These are phyloP conservation scores for Rubroshorea leprosula DNA, from an alignment of 345 rosid genomes.

Conservation along the genomic window DNA sequence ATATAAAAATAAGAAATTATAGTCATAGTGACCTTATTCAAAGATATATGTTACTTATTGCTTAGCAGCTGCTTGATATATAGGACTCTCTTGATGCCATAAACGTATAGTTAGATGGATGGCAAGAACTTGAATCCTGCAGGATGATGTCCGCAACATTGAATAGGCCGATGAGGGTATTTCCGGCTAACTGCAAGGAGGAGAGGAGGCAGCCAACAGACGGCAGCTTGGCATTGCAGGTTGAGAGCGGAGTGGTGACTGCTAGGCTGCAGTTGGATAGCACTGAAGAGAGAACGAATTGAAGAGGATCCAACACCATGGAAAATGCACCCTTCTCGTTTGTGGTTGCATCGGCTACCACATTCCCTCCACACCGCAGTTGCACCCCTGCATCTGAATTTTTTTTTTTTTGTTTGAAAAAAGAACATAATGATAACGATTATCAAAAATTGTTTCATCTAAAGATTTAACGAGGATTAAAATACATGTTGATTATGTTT, in stretches of 20 bases:
- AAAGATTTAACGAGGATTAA: no score
- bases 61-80: no score
- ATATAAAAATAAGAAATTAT: no score
- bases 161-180: conserved; percentile 30
- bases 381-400: conserved; percentile 49
- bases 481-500: no score
- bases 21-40: no score
- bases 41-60: no score
- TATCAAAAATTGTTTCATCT: no score
- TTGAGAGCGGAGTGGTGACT: conserved; percentile 53
- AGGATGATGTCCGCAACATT: conserved; percentile 36
- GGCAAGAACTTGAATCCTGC: conserved; percentile 33
- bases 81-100: no score
- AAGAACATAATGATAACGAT: no score
- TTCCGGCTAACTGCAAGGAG: conserved; percentile 37
- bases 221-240: conserved; percentile 48
- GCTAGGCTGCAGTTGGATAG: conserved; percentile 35
- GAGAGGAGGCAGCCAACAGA: conserved; percentile 33
- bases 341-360: conserved; percentile 40
- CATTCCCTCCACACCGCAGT: conserved; percentile 42
- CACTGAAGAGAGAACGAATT: conserved; percentile 30
- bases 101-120: background rate
- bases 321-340: conserved; percentile 37
- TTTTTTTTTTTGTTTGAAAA: background rate
- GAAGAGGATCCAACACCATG: conserved; percentile 33